A percentile compares a stretch with the other conserved stretches of the same genome.
phyloP scores from a whole-genome alignment of 352 stramenopile genomes.

The Phytophthora sp. region DNA sequence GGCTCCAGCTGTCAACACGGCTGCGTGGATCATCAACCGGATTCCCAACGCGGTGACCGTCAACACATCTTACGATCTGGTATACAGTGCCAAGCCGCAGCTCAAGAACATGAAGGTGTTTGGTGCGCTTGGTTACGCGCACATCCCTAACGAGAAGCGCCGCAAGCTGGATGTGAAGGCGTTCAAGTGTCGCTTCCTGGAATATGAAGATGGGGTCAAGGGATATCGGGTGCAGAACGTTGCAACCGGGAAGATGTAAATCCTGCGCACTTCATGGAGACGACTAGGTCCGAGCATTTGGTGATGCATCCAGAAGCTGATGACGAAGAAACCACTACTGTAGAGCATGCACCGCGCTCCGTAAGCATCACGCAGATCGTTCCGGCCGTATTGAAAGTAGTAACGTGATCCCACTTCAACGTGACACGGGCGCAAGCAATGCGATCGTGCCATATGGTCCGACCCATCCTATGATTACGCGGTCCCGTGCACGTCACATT shows the following conservation, averaged over 20 bases:
- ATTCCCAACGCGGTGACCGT: not conserved
- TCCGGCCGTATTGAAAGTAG: not conserved
- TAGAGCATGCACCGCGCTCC: not conserved
- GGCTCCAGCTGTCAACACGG: not conserved
- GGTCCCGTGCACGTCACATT: not conserved
- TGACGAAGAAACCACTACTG: not conserved
- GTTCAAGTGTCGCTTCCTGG: slow-evolving; percentile 2
- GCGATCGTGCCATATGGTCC: not conserved
- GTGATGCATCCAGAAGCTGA: not conserved
- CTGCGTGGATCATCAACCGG: not conserved
- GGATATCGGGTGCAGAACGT: not conserved
- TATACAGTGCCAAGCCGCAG: not conserved
- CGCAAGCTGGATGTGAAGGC: slow-evolving; percentile 15
- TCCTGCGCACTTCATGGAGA: not conserved
- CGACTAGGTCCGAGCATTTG: not conserved
- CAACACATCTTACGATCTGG: not conserved
- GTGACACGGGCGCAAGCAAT: not conserved
- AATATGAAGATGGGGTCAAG: not conserved
- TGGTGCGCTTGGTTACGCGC: slow-evolving; percentile 18
- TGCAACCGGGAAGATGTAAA: not conserved
- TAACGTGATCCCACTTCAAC: not conserved
- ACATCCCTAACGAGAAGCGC: slow-evolving; percentile 19
- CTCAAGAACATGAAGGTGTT: slow-evolving; percentile 23
- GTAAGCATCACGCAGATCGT: not conserved
- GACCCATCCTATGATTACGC: not conserved